These are phyloP conservation scores for Artemisia tridentata DNA, from an alignment of 129 eudicot species.

Conservation along the genomic window DNA sequence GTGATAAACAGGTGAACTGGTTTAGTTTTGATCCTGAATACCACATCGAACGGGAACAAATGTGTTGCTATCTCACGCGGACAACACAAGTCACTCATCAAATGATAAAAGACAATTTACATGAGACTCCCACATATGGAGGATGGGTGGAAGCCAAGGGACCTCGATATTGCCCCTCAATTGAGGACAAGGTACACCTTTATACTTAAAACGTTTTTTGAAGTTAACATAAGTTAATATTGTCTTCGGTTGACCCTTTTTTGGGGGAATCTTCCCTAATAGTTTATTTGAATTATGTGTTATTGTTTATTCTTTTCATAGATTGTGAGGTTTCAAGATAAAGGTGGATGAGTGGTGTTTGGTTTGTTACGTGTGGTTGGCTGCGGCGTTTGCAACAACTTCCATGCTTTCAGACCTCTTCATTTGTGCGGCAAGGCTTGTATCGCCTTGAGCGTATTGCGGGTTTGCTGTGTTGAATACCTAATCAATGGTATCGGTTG, in stretches of 20 bases:
- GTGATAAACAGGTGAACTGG: constrained; percentile 85
- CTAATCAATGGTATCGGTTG: too few species aligned
- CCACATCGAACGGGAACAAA: constrained; percentile 82
- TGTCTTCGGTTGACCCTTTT: neutral
- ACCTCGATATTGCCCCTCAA: constrained; percentile 98
- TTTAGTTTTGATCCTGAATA: constrained; percentile 92
- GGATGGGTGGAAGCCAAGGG: constrained; percentile 99
- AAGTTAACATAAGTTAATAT: neutral
- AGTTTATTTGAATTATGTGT: neutral
- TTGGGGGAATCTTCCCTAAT: constrained; percentile 7
- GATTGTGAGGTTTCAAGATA: constrained; percentile 97
- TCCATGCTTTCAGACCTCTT: too few species aligned
- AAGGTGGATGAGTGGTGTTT: too few species aligned
- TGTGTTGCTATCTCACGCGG: constrained; percentile 97
- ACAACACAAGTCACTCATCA: constrained; percentile 86
- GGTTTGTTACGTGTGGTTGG: too few species aligned
- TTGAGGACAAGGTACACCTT: constrained; percentile 81
- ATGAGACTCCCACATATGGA: constrained; percentile 99
- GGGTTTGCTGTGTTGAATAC: too few species aligned
- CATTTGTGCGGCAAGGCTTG: too few species aligned
- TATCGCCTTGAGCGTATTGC: too few species aligned
- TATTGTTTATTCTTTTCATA: constrained; percentile 22
- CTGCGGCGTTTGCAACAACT: too few species aligned
- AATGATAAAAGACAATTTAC: constrained; percentile 86
- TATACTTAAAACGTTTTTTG: neutral